Conservation (phyloP, 805 yeast genomes). For the Candida ponderosae region DNA sequence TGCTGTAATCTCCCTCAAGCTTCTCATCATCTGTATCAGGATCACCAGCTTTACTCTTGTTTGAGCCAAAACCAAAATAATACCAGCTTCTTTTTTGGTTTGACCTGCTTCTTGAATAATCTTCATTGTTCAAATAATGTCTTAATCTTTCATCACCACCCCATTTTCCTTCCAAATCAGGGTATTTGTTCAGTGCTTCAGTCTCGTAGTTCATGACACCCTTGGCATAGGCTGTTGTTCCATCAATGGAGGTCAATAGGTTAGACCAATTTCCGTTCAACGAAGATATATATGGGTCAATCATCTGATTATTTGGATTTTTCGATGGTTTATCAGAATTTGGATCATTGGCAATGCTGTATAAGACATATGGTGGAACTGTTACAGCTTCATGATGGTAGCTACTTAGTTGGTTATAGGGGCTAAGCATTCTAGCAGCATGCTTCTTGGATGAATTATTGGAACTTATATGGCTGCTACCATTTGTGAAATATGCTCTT, state of each 20-base stretch:
- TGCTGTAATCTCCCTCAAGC: constrained; percentile 26
- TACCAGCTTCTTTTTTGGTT: constrained; percentile 3
- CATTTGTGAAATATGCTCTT: no score
- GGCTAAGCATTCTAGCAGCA: no score
- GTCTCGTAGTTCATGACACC: constrained; percentile 14
- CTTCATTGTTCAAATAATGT: constrained; percentile 37
- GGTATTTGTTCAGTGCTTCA: constrained; percentile 20
- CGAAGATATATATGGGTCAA: constrained; percentile 27
- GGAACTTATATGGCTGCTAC: background rate
- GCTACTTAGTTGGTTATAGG: constrained; percentile 18
- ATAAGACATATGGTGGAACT: constrained; percentile 61
- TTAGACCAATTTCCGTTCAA: constrained; percentile 42
- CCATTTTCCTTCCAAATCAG: constrained; percentile 51
- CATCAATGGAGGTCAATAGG: constrained; percentile 38
- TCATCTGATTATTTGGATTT: constrained; percentile 3
- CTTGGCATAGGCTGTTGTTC: constrained; percentile 29
- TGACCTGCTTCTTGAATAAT: background rate
- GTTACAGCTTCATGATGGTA: constrained; percentile 33
- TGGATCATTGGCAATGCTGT: constrained; percentile 29
- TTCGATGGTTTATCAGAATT: constrained; percentile 19
- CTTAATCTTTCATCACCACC: constrained; percentile 62
- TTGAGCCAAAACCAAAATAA: background rate
- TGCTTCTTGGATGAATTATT: no score
- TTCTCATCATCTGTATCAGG: constrained; percentile 6
- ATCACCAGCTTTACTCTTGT: background rate